Conservation (phyloP, 2,329 filamentous ascomycete genomes). For the Geosmithia putterillii region DNA sequence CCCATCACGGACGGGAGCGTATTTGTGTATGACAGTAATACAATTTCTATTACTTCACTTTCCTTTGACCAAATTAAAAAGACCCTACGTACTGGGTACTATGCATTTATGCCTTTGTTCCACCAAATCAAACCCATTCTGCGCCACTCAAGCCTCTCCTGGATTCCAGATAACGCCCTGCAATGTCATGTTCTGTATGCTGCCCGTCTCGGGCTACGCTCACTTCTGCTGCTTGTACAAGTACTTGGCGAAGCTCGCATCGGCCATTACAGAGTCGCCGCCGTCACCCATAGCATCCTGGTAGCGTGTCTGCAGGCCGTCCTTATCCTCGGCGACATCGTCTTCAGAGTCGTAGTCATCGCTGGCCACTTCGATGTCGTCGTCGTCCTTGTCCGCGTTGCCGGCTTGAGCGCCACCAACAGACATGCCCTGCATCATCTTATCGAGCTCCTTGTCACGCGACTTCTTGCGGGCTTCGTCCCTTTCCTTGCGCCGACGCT, state of each 20-base stretch:
- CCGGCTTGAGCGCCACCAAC: constrained; percentile 17
- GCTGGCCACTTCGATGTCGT: constrained; percentile 40
- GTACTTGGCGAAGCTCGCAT: constrained; percentile 52
- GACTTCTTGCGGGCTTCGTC: constrained; percentile 61
- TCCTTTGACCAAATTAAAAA: too few relatives aligned
- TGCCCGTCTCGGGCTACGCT: constrained; percentile 2
- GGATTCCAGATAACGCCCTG: too few relatives aligned
- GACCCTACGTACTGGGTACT: too few relatives aligned
- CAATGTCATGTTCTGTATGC: constrained; percentile 3
- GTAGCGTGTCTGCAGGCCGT: constrained; percentile 61
- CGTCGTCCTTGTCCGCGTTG: constrained; percentile 28
- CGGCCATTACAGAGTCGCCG: constrained; percentile 33
- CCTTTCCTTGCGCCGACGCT: constrained; percentile 62
- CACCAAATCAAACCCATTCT: too few relatives aligned
- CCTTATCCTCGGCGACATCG: constrained; percentile 44
- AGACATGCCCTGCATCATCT: constrained; percentile 89
- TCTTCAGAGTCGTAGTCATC: constrained; percentile 48
- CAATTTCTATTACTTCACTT: too few relatives aligned
- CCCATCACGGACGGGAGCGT: neutral
- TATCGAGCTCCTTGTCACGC: constrained; percentile 72
- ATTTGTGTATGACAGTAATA: neutral
- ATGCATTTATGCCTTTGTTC: too few relatives aligned
- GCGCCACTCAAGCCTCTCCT: too few relatives aligned
- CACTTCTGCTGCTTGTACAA: constrained; percentile 32
- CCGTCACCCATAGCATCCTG: constrained; percentile 58